These are phyloP conservation scores for Cyclotella choctawhatcheeana DNA, from an alignment of 108 stramenopile species.

Conservation along the genomic window DNA sequence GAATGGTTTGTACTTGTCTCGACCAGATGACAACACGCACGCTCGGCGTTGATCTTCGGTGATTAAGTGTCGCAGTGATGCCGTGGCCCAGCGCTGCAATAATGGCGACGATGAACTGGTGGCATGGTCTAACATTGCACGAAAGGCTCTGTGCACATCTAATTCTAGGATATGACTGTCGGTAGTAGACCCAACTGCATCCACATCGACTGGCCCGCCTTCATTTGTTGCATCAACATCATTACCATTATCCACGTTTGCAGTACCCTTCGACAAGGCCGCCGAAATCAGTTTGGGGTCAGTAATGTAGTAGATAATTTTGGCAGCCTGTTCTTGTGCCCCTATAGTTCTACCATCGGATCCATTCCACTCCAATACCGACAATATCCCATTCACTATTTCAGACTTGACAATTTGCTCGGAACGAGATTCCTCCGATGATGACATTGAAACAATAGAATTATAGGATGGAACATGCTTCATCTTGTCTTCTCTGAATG, in stretches of 20 bases:
- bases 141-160: slow-evolving; percentile 68
- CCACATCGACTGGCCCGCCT: slow-evolving; percentile 3
- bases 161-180: slow-evolving; percentile 13
- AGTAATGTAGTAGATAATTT: slow-evolving; percentile 61
- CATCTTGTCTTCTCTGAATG: slow-evolving; percentile 38
- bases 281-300: slow-evolving; percentile 56
- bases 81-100: slow-evolving; percentile 82
- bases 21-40: no score
- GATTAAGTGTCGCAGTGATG: slow-evolving; percentile 69
- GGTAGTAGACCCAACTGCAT: slow-evolving; percentile 14
- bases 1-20: slow-evolving; percentile 67
- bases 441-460: slow-evolving; percentile 13
- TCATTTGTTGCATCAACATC: no score
- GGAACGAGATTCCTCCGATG: neutral
- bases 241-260: no score
- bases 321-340: slow-evolving; percentile 80
- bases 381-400: slow-evolving; percentile 62
- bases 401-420: neutral
- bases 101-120: slow-evolving; percentile 67
- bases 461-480: slow-evolving; percentile 26
- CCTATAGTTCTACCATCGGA: slow-evolving; percentile 66
- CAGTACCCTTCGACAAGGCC: slow-evolving; percentile 14
- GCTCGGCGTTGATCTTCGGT: slow-evolving; percentile 77
- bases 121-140: slow-evolving; percentile 76
- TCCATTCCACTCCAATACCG: slow-evolving; percentile 74